Evolutionary conservation across 495 filamentous ascomycete species (phyloP).

Genomic region (Glutinoglossum americanum): DNA sequence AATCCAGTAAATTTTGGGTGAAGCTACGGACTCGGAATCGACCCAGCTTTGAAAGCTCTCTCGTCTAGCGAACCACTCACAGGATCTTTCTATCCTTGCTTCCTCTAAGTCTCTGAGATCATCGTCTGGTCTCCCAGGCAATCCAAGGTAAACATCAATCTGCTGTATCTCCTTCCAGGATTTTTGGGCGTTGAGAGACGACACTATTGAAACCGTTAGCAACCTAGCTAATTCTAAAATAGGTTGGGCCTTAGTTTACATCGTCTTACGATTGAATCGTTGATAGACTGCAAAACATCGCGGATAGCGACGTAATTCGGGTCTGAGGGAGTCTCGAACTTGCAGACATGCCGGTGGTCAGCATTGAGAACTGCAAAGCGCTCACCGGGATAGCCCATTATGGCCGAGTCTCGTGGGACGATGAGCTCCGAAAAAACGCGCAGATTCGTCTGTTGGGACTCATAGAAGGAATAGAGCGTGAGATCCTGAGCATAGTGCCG

Average conservation of each 20-base stretch:
- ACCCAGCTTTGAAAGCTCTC: too few species aligned
- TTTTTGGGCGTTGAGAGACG: too few species aligned
- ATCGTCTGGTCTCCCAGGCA: not conserved
- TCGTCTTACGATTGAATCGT: too few species aligned
- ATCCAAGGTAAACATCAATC: not conserved
- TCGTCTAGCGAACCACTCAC: conserved; percentile 18
- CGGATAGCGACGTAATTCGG: conserved; percentile 21
- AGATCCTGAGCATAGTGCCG: conserved; percentile 8
- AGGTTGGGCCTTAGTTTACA: too few species aligned
- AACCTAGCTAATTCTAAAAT: too few species aligned
- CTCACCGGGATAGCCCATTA: conserved; percentile 24
- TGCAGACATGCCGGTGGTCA: conserved; percentile 28
- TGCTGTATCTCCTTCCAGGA: too few species aligned
- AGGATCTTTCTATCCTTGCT: not conserved
- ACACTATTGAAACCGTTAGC: too few species aligned
- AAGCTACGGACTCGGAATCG: too few species aligned
- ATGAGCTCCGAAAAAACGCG: conserved; percentile 6
- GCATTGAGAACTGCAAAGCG: conserved; percentile 20
- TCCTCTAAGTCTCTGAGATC: not conserved
- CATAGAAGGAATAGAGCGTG: conserved; percentile 19
- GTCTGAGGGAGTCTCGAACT: conserved; percentile 21
- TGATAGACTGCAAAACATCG: conserved; percentile 21
- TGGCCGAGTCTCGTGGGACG: conserved; percentile 24
- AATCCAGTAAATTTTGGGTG: conserved; percentile 16
- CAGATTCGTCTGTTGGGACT: conserved; percentile 14